Base-by-base conservation (phyloP, 768 basidiomycete genomes). In the Mycena capillaripes region DNA sequence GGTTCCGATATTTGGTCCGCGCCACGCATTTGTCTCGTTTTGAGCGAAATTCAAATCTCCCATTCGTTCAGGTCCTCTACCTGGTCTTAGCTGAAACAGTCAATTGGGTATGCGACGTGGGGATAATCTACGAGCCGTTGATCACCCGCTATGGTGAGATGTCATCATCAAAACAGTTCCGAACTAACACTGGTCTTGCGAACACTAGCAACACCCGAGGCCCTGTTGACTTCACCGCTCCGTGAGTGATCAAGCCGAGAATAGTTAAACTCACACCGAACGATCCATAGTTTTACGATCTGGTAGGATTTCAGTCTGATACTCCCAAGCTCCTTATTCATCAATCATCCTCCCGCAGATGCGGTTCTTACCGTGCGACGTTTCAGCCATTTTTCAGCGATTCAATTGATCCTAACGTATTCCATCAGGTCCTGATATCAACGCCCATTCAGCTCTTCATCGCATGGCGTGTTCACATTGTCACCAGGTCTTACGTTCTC, bases 371-470 rank as follows among this genome's bases (percentile, higher is more conserved):
- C 72, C 5, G 72, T 73, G 11, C 32, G 66, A 7, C 11, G 8
- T 21, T 44, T 23, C n/a, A n/a, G n/a, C 7, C 21, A 17, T 25
- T 34, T n/a, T 19, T n/a, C 30, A 9, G 10, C 30, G 9, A 56
- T 34, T 12, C 56, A 34, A 23, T 4, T n/a, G n/a, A 7, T 4
- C 34, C 25, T 14, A 27, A 9, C n/a, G 19, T 3, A 21, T 25
- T 10, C 17, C 25, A 25, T 29, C 44, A 75, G 75, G 75, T 75
- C 29, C 42, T 71, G 17, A 38, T 75, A 53, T 76, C 76, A 4
- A 69, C 67, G 1, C 76, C 76, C 1, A 61, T 71, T 23, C 76
- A 76, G 32, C 38, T 75, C 44, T 76, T 76, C 55, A 66, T 76
- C 23, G 73, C 73, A 6, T 76, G 74, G 73, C 70, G 76, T n/a